Base-by-base conservation (phyloP, 2,329 filamentous ascomycete genomes). In the Fusarium humuli region DNA sequence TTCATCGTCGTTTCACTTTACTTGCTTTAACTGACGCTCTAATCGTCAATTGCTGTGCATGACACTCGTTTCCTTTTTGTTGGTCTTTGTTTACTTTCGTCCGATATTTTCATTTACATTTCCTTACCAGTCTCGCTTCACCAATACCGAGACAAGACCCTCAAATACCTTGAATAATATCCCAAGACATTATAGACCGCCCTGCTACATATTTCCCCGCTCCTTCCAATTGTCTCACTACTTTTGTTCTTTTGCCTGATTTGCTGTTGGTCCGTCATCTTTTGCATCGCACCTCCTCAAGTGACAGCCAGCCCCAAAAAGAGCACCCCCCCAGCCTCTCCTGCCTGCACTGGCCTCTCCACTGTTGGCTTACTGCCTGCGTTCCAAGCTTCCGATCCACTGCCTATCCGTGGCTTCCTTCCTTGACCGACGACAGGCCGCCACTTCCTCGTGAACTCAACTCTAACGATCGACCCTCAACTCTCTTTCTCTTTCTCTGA, bases 311-410 rank as follows among this genome's bases (percentile, higher is more conserved):
- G 67, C 67, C 50, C 52, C 55, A 34, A 45, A 53, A 59, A 56
- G 37, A 41, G 18, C 10, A 37, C 34, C 23, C 56, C 65, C 65
- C 68, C 68, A 59, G 57, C 65, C 65, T 67, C 65, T 50, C 48
- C 25, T 14, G 32, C 48, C 34, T 18, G 16, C 25, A 41, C 49
- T 53, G 22, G 20, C 34, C 34, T 18, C 34, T 37, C 67, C 48
- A 66, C 48, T 42, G 30, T 44, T 56, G 54, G 59, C 57, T 69
- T 57, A 57, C 68, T 71, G 54, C 53, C 58, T 69, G 41, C 67
- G 69, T 70, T 71, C 69, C 69, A 72, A 50, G 58, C 66, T 59
- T 64, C 44, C 50, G 67, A 67, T 71, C 67, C 67, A 70, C 67
- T n/a, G 6, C 10, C 34, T 53, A 56, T 46, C 49, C 47, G 55